Conservation (phyloP, 2,329 filamentous ascomycete species). For the Xylariales sp. region DNA sequence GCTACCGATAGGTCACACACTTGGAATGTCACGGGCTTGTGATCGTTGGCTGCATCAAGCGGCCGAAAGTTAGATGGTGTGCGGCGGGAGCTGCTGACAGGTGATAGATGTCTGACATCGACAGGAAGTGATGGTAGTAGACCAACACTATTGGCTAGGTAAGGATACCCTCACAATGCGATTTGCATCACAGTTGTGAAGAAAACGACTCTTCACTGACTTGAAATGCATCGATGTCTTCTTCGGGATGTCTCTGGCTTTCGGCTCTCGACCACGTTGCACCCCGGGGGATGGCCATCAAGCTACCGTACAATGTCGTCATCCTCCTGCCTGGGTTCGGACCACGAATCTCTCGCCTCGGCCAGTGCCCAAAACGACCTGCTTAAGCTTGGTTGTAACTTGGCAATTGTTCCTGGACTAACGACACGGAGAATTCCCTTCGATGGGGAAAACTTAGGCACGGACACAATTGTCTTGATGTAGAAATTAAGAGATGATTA, state of each 20-base stretch:
- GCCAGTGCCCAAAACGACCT: too few species aligned
- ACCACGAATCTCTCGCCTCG: too few species aligned
- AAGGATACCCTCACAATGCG: neutral
- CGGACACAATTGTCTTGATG: too few species aligned
- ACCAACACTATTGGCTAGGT: neutral
- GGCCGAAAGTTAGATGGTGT: slow-evolving; percentile 3
- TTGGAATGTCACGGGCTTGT: slow-evolving; percentile 1
- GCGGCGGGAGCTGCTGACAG: slow-evolving; percentile 5
- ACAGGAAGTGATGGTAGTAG: neutral
- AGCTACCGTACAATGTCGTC: slow-evolving; percentile 2
- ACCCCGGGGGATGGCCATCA: slow-evolving; percentile 7
- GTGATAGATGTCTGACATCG: neutral
- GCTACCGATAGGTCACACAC: neutral
- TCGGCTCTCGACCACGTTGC: slow-evolving; percentile 2
- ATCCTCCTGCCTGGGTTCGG: neutral
- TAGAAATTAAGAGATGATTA: too few species aligned
- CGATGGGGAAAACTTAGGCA: too few species aligned
- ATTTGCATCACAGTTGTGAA: too few species aligned
- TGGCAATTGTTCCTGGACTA: too few species aligned
- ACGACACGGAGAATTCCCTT: too few species aligned
- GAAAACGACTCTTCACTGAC: too few species aligned
- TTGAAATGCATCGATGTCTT: too few species aligned
- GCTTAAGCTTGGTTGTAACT: too few species aligned
- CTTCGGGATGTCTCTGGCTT: slow-evolving; percentile 1
- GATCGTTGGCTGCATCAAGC: slow-evolving; percentile 9